Percentiles rank a stretch among this genome's conserved stretches.
These are phyloP conservation scores for Fusarium sp. DNA, from an alignment of 2,329 filamentous ascomycete species.

Conservation along the genomic window DNA sequence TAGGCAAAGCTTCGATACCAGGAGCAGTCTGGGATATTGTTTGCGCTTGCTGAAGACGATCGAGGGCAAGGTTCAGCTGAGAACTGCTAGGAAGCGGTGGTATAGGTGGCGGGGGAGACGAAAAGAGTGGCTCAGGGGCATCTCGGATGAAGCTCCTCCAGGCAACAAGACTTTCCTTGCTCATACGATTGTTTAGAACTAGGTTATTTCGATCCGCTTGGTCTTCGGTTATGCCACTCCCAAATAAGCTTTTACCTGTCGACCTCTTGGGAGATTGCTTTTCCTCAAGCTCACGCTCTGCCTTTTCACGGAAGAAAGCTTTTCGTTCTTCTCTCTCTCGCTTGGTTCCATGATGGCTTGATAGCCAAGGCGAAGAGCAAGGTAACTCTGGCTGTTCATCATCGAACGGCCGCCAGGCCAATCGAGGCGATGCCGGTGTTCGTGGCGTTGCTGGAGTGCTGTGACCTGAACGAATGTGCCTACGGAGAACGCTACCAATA, in stretches of 20 bases:
- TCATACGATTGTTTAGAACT: slow-evolving; percentile 22
- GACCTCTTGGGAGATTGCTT: slow-evolving; percentile 16
- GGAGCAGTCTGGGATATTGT: slow-evolving; percentile 12
- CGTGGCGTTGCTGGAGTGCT: slow-evolving; percentile 29
- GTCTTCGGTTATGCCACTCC: slow-evolving; percentile 25
- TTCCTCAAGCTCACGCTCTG: slow-evolving; percentile 24
- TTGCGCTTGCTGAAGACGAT: slow-evolving; percentile 18
- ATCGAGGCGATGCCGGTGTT: slow-evolving; percentile 37
- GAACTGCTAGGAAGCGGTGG: slow-evolving; percentile 44
- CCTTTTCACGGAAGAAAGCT: slow-evolving; percentile 44
- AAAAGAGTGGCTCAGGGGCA: slow-evolving; percentile 42
- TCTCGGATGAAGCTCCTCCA: slow-evolving; percentile 45
- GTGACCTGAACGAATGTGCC: slow-evolving; percentile 40
- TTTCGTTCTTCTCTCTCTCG: slow-evolving; percentile 35
- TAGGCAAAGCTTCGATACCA: slow-evolving; percentile 1
- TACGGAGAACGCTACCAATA: slow-evolving; percentile 47
- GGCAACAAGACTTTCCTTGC: slow-evolving; percentile 43
- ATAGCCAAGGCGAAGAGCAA: slow-evolving; percentile 42
- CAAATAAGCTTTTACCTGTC: slow-evolving; percentile 27
- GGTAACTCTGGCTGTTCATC: slow-evolving; percentile 37
- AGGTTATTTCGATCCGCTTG: slow-evolving; percentile 7
- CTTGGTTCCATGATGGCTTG: slow-evolving; percentile 35
- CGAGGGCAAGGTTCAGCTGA: slow-evolving; percentile 29
- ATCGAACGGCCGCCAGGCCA: slow-evolving; percentile 48
- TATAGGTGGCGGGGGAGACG: slow-evolving; percentile 45